Percentiles rank a stretch among this genome's conserved stretches.
Evolutionary conservation across 192 early-diverging fungal species (phyloP).

Genomic region (Radiomyces spectabilis): DNA sequence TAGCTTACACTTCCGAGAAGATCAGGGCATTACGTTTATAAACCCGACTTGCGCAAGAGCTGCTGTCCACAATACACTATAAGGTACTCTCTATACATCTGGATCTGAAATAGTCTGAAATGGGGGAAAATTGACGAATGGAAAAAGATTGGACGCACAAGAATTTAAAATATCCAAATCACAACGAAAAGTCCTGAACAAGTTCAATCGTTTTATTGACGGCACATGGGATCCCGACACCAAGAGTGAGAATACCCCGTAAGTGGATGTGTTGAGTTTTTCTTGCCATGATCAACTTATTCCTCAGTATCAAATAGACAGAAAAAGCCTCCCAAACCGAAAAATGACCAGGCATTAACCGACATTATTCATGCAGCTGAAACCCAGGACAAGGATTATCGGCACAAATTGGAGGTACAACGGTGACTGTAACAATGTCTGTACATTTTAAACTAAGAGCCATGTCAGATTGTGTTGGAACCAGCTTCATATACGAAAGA

Average conservation of each 20-base stretch:
- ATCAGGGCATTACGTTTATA: constrained; percentile 68
- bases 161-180: constrained; percentile 52
- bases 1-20: constrained; percentile 10
- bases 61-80: constrained; percentile 77
- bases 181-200: constrained; percentile 58
- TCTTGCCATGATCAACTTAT: neutral
- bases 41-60: constrained; percentile 52
- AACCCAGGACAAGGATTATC: constrained; percentile 22
- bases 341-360: neutral
- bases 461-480: constrained; percentile 57
- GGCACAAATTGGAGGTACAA: too few species aligned
- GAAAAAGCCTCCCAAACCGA: neutral
- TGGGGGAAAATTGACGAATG: too few species aligned
- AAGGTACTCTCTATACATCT: too few species aligned
- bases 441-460: too few species aligned
- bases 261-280: neutral
- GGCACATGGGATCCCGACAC: constrained; percentile 15
- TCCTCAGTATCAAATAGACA: neutral
- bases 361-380: constrained; percentile 20
- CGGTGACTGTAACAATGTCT: too few species aligned
- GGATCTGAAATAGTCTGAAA: too few species aligned
- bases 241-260: neutral
- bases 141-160: constrained; percentile 44
- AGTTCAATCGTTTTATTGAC: constrained; percentile 51
- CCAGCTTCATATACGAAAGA: constrained; percentile 62